phyloP scores from a whole-genome alignment of 768 basidiomycete genomes.

The Wakefieldia striispora region DNA sequence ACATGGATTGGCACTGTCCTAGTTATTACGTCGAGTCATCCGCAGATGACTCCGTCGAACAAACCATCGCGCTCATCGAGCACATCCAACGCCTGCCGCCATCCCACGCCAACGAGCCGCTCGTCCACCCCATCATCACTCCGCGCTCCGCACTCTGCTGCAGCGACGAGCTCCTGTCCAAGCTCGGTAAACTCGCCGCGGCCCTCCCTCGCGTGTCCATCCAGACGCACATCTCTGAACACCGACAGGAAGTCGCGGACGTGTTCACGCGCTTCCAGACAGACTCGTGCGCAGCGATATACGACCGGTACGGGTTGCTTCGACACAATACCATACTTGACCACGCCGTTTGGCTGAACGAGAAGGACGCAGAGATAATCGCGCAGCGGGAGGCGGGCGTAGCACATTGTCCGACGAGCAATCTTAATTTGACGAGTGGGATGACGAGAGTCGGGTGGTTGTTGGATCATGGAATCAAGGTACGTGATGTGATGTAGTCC shows the following conservation, averaged over 20 bases:
- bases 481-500: conserved; percentile 16
- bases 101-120: conserved; percentile 37
- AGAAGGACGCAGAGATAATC: conserved; percentile 69
- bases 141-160: conserved; percentile 93
- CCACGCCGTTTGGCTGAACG: conserved; percentile 77
- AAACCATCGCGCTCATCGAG: conserved; percentile 61
- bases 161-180: conserved; percentile 57
- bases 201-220: conserved; percentile 61
- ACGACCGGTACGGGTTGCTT: conserved; percentile 73
- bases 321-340: conserved; percentile 78
- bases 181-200: conserved; percentile 56
- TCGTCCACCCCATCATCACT: conserved; percentile 87
- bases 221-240: conserved; percentile 93
- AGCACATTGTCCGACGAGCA: conserved; percentile 91
- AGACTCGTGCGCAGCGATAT: conserved; percentile 70
- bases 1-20: conserved; percentile 59
- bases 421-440: conserved; percentile 86
- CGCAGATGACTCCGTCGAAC: conserved; percentile 48
- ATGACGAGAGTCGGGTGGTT: conserved; percentile 72
- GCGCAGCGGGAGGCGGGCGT: conserved; percentile 64
- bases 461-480: conserved; percentile 84
- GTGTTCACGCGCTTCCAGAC: conserved; percentile 67
- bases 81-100: conserved; percentile 59
- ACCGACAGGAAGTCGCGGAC: conserved; percentile 61
- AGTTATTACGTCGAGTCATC: conserved; percentile 63